A percentile compares a stretch with the other conserved stretches of the same genome.
These are phyloP conservation scores for Syzygium oleosum DNA, from an alignment of 345 rosid species.

Conservation along the genomic window DNA sequence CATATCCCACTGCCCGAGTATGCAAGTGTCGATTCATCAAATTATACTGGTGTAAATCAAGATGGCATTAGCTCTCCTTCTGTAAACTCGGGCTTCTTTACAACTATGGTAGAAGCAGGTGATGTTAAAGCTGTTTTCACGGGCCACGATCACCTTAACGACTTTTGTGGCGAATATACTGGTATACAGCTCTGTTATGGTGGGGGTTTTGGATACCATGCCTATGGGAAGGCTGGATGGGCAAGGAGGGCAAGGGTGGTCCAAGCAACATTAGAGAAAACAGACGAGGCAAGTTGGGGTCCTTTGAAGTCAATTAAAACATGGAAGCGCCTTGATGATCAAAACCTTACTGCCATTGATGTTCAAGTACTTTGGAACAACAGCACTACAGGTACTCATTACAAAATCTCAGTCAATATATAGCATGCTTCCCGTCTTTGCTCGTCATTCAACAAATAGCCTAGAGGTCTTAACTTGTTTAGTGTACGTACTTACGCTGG, in stretches of 20 bases:
- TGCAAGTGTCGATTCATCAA: slow-evolving; percentile 34
- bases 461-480: neutral
- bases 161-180: slow-evolving; percentile 59
- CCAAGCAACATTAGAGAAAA: slow-evolving; percentile 58
- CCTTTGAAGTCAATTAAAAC: slow-evolving; percentile 65
- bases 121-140: slow-evolving; percentile 83
- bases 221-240: slow-evolving; percentile 91
- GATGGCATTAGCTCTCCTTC: slow-evolving; percentile 59
- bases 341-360: slow-evolving; percentile 43
- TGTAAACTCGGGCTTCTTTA: slow-evolving; percentile 85
- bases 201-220: slow-evolving; percentile 95
- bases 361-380: slow-evolving; percentile 70
- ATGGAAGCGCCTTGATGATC: slow-evolving; percentile 92
- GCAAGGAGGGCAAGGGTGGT: slow-evolving; percentile 75
- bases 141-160: slow-evolving; percentile 87
- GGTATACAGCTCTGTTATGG: slow-evolving; percentile 85
- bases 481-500: neutral
- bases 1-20: slow-evolving; percentile 93
- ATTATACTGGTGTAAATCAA: slow-evolving; percentile 67
- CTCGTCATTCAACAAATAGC: neutral
- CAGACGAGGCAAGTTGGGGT: slow-evolving; percentile 52
- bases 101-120: slow-evolving; percentile 64
- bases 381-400: slow-evolving; percentile 27
- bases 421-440: neutral
- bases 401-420: neutral